These are phyloP conservation scores for Kwoniella heveanensis DNA, from an alignment of 768 basidiomycete species.

Conservation along the genomic window DNA sequence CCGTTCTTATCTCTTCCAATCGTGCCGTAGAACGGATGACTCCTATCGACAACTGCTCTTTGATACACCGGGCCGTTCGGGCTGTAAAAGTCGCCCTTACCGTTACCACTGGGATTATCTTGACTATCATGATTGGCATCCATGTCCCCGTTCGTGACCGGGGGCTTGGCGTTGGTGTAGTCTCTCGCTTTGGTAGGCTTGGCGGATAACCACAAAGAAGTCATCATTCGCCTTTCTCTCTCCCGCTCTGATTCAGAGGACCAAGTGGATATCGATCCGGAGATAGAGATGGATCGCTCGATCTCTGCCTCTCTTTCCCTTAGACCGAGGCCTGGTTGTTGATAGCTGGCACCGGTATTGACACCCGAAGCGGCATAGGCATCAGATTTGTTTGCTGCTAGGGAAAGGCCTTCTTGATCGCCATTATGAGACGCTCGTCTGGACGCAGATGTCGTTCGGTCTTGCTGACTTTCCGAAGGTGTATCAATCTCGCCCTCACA, in stretches of 20 bases:
- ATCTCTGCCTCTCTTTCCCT: neutral
- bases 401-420: no score
- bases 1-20: neutral
- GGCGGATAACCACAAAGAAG: slow-evolving; percentile 13
- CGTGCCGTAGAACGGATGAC: neutral
- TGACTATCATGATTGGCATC: neutral
- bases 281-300: neutral
- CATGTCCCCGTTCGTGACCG: neutral
- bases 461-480: neutral
- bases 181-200: slow-evolving; percentile 10
- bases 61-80: neutral
- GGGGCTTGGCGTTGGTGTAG: neutral
- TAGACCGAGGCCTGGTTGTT: slow-evolving; percentile 3
- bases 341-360: no score
- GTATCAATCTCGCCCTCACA: no score
- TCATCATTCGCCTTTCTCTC: slow-evolving; percentile 12
- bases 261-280: neutral
- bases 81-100: no score
- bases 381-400: no score
- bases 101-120: neutral
- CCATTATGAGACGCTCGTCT: neutral
- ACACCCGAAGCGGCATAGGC: no score
- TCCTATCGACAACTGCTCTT: neutral
- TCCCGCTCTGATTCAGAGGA: slow-evolving; percentile 9
- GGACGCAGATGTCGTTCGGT: neutral